Percentiles rank a stretch among this genome's conserved stretches.
phyloP scores from a whole-genome alignment of 768 basidiomycete genomes.

The Suillus hirtellus region DNA sequence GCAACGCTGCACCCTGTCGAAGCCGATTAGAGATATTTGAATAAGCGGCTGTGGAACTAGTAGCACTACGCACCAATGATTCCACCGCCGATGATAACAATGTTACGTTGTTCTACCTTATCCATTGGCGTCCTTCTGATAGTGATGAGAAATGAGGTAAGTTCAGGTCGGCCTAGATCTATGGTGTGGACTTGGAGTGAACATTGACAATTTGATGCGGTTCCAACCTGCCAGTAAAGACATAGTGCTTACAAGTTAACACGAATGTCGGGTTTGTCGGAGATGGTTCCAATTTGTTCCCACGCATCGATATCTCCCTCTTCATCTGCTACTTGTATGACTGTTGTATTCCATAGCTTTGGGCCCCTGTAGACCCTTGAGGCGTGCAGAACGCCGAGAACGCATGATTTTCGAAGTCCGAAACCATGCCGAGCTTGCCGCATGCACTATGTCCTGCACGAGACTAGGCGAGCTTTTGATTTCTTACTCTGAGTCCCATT shows the following conservation, averaged over 20 bases:
- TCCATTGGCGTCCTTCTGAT: conserved; percentile 18
- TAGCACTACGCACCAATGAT: conserved; percentile 61
- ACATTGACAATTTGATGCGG: neutral
- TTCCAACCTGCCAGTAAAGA: neutral
- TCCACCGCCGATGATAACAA: conserved; percentile 83
- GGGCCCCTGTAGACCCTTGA: too few relatives aligned
- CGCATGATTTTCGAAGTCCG: too few relatives aligned
- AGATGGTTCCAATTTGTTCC: neutral
- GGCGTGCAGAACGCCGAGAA: too few relatives aligned
- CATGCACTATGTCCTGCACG: too few relatives aligned
- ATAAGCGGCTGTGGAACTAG: neutral
- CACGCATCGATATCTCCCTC: neutral
- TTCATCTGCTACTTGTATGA: neutral
- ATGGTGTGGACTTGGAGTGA: neutral
- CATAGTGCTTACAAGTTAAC: neutral
- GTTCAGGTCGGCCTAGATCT: neutral
- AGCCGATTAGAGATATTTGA: neutral
- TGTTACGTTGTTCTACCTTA: conserved; percentile 32
- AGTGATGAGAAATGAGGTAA: conserved; percentile 5
- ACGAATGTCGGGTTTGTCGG: neutral
- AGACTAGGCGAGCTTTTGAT: too few relatives aligned
- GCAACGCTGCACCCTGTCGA: conserved; percentile 58
- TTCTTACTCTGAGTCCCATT: too few relatives aligned
- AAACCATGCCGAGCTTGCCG: too few relatives aligned
- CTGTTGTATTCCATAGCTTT: too few relatives aligned